phyloP scores from a whole-genome alignment of 352 stramenopile species.

The Nothophytophthora sp. region DNA sequence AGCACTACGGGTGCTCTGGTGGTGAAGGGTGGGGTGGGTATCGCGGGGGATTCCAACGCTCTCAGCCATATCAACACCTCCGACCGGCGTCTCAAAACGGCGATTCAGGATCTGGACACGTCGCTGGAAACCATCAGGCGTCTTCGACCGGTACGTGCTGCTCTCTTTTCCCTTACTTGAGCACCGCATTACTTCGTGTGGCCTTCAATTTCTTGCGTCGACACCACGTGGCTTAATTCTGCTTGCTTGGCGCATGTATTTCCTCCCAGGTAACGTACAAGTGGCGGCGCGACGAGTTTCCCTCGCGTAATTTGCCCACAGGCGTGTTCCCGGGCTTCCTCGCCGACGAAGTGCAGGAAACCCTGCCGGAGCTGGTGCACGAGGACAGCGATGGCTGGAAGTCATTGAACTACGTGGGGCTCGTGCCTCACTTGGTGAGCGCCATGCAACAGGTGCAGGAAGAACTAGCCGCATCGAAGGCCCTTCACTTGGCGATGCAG shows the following conservation, averaged over 20 bases:
- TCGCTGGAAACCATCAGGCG: conserved; percentile 23
- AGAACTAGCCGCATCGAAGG: conserved; percentile 17
- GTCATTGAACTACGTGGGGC: conserved; percentile 54
- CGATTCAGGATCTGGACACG: conserved; percentile 21
- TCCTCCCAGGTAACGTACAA: conserved; percentile 50
- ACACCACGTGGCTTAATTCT: too few relatives aligned
- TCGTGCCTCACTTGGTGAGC: conserved; percentile 60
- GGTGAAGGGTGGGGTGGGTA: conserved; percentile 35
- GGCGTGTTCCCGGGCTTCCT: conserved; percentile 57
- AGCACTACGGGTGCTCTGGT: conserved; percentile 36
- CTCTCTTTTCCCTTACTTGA: background rate
- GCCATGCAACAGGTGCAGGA: conserved; percentile 56
- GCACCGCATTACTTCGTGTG: background rate
- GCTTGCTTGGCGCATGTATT: too few relatives aligned
- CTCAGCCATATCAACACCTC: conserved; percentile 11
- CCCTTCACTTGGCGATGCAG: conserved; percentile 14
- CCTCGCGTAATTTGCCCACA: conserved; percentile 31
- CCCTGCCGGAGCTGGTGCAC: conserved; percentile 57
- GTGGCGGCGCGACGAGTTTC: conserved; percentile 47
- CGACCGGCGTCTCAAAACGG: conserved; percentile 44
- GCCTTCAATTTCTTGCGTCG: conserved; percentile 2
- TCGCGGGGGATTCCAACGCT: conserved; percentile 30
- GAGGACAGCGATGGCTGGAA: conserved; percentile 52
- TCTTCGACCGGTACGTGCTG: conserved; percentile 40
- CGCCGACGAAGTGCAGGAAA: conserved; percentile 58